A percentile compares a stretch with the other conserved stretches of the same genome.
These are phyloP conservation scores for Tetrapisispora arboricola DNA, from an alignment of 805 yeast species.

Conservation along the genomic window DNA sequence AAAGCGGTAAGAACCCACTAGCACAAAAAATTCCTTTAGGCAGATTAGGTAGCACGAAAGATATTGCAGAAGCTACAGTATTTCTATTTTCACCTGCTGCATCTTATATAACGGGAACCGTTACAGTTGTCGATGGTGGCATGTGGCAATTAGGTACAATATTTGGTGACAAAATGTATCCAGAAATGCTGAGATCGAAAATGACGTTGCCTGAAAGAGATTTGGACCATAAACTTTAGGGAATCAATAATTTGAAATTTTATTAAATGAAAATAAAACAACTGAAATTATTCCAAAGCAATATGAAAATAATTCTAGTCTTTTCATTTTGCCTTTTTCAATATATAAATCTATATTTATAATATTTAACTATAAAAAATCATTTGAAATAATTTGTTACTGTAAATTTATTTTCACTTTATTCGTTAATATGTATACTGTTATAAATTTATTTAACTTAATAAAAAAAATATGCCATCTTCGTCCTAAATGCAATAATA, in stretches of 20 bases:
- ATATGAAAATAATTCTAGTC: too few species aligned
- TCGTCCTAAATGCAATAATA: too few species aligned
- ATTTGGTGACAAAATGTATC: slow-evolving; percentile 33
- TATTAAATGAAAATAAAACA: too few species aligned
- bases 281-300: too few species aligned
- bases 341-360: too few species aligned
- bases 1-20: background rate
- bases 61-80: slow-evolving; percentile 82
- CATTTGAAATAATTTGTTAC: too few species aligned
- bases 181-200: slow-evolving; percentile 31
- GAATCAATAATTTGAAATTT: too few species aligned
- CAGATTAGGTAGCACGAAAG: slow-evolving; percentile 58
- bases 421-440: too few species aligned
- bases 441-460: background rate
- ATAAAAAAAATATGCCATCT: background rate
- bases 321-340: too few species aligned
- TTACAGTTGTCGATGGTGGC: slow-evolving; percentile 82
- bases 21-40: slow-evolving; percentile 40
- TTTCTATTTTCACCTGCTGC: slow-evolving; percentile 80
- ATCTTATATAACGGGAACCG: slow-evolving; percentile 62
- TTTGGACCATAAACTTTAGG: background rate
- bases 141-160: slow-evolving; percentile 67
- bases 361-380: too few species aligned
- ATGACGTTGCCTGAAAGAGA: slow-evolving; percentile 19
- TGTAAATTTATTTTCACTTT: too few species aligned